Evolutionary conservation across 495 filamentous ascomycete species (phyloP).

Genomic region (Neurospora terricola): DNA sequence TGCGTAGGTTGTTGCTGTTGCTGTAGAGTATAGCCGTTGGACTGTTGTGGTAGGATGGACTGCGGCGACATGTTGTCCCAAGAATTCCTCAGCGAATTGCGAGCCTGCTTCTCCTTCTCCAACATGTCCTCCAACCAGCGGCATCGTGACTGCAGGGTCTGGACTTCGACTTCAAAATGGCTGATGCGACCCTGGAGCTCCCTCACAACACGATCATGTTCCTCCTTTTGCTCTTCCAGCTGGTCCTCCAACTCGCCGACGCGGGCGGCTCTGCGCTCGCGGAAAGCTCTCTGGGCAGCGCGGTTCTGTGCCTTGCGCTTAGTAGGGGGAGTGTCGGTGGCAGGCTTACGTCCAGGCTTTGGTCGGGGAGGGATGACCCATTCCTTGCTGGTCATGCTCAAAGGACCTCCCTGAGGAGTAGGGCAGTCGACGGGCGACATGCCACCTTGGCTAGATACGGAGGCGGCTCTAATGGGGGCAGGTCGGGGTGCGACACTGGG

Average conservation of each 20-base stretch:
- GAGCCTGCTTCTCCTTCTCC: conserved; percentile 30
- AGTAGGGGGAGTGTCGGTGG: conserved; percentile 81
- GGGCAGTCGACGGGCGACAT: conserved; percentile 17
- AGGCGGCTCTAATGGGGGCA: conserved; percentile 4
- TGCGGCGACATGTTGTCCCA: conserved; percentile 12
- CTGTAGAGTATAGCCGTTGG: not conserved
- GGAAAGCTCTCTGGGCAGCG: conserved; percentile 82
- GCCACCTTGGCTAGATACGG: conserved; percentile 11
- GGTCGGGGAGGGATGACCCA: conserved; percentile 83
- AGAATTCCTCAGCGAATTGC: conserved; percentile 7
- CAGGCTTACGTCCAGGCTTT: conserved; percentile 89
- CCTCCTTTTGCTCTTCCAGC: conserved; percentile 52
- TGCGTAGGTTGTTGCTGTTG: conserved; percentile 7
- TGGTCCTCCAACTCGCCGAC: conserved; percentile 82
- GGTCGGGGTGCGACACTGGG: conserved; percentile 16
- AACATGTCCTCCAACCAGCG: conserved; percentile 31
- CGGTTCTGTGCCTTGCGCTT: conserved; percentile 91
- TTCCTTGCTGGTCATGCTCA: conserved; percentile 65
- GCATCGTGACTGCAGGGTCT: conserved; percentile 32
- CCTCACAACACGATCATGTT: conserved; percentile 36
- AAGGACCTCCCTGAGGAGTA: conserved; percentile 11
- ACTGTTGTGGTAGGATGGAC: not conserved
- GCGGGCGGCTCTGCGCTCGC: conserved; percentile 75
- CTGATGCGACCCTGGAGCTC: conserved; percentile 35
- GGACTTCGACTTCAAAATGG: conserved; percentile 35